Evolutionary conservation across 2,329 filamentous ascomycete genomes (phyloP).

Genomic region (Xylariales sp.): DNA sequence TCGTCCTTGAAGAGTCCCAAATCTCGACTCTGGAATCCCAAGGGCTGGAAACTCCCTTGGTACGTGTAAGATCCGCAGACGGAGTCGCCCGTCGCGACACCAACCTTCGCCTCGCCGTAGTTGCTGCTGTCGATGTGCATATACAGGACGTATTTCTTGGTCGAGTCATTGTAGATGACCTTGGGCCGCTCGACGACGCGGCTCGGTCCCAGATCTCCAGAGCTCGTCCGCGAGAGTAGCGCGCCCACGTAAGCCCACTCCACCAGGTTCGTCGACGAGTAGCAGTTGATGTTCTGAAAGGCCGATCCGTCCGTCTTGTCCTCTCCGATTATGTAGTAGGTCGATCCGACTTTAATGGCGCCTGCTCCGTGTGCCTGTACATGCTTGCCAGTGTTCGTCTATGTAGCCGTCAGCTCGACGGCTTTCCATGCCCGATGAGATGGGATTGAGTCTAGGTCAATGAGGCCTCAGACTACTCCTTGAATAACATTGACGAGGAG

Average conservation of each 20-base stretch:
- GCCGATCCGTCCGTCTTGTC: conserved; percentile 72
- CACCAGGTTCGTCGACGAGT: conserved; percentile 70
- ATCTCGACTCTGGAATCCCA: conserved; percentile 65
- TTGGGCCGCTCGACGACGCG: conserved; percentile 76
- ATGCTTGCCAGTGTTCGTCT: conserved; percentile 54
- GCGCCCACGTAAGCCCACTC: conserved; percentile 72
- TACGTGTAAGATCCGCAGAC: conserved; percentile 70
- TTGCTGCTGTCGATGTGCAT: conserved; percentile 70
- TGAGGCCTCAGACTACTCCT: background rate
- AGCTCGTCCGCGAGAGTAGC: conserved; percentile 63
- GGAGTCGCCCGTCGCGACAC: conserved; percentile 68
- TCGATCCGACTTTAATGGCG: conserved; percentile 66
- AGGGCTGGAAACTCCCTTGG: conserved; percentile 56
- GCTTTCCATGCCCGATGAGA: background rate
- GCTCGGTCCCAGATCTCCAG: conserved; percentile 69
- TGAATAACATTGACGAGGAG: background rate
- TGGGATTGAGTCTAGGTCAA: background rate
- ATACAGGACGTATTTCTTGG: conserved; percentile 72
- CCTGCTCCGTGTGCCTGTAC: conserved; percentile 75
- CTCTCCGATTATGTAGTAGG: conserved; percentile 77
- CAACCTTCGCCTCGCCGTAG: conserved; percentile 73
- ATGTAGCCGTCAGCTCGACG: background rate
- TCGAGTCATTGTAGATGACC: conserved; percentile 74
- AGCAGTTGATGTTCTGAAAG: conserved; percentile 76
- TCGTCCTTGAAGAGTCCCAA: conserved; percentile 63